Evolutionary conservation across 805 yeast genomes (phyloP).

Genomic region (Pichia paraexigua): DNA sequence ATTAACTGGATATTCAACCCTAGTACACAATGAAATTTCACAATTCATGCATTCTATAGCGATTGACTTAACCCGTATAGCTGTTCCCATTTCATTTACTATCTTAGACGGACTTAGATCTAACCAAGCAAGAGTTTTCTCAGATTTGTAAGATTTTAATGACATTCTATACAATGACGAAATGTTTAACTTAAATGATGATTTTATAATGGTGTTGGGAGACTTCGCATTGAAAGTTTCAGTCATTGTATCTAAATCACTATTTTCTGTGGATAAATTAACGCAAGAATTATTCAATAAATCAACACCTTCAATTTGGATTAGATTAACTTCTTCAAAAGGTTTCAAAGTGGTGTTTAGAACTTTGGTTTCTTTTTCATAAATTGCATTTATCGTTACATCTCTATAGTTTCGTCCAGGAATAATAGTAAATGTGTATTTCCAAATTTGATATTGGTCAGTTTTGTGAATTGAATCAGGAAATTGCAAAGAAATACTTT

Average conservation of each 20-base stretch:
- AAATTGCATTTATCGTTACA: conserved; percentile 14
- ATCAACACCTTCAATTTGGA: conserved; percentile 13
- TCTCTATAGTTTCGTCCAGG: conserved; percentile 17
- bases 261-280: background rate
- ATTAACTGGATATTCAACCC: conserved; percentile 25
- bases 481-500: background rate
- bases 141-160: conserved; percentile 21
- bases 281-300: conserved; percentile 4
- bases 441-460: conserved; percentile 13
- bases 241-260: background rate
- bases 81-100: conserved; percentile 8
- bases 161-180: conserved; percentile 24
- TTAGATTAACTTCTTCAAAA: conserved; percentile 5
- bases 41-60: conserved; percentile 19
- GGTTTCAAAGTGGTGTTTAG: conserved; percentile 9
- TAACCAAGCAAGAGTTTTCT: conserved; percentile 21
- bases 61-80: conserved; percentile 14
- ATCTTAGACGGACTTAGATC: conserved; percentile 18
- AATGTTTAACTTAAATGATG: conserved; percentile 3
- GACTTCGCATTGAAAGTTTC: background rate
- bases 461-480: conserved; percentile 4
- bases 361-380: conserved; percentile 8
- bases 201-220: conserved; percentile 6
- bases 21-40: conserved; percentile 16
- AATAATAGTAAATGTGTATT: conserved; percentile 8